phyloP scores from a whole-genome alignment of 805 yeast species.

The Pichia occidentalis region DNA sequence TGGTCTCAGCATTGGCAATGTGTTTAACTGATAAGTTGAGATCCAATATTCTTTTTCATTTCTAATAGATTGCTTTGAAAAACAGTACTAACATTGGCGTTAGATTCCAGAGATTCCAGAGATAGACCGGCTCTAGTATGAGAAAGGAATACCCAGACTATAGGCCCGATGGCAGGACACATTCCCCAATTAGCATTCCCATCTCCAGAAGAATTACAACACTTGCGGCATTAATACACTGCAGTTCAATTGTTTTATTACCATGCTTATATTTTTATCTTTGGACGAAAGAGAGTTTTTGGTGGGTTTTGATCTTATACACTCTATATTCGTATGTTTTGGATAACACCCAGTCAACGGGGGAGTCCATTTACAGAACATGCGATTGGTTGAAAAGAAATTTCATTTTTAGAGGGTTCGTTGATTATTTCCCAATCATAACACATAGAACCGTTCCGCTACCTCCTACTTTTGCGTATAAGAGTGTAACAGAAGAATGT shows the following conservation, averaged over 20 bases:
- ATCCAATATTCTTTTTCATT: too few relatives aligned
- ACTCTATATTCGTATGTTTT: slow-evolving; percentile 45
- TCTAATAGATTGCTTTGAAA: too few relatives aligned
- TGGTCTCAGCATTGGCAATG: too few relatives aligned
- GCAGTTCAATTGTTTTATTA: slow-evolving; percentile 58
- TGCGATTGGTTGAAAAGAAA: slow-evolving; percentile 52
- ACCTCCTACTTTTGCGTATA: slow-evolving; percentile 58
- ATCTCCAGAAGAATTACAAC: slow-evolving; percentile 57
- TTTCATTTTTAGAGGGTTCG: slow-evolving; percentile 63
- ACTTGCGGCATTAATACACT: slow-evolving; percentile 64
- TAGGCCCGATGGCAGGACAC: slow-evolving; percentile 10
- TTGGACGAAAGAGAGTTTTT: slow-evolving; percentile 41
- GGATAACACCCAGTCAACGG: slow-evolving; percentile 71
- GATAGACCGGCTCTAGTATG: too few relatives aligned
- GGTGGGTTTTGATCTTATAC: slow-evolving; percentile 67
- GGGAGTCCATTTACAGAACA: slow-evolving; percentile 53
- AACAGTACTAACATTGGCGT: too few relatives aligned
- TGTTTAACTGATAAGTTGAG: too few relatives aligned
- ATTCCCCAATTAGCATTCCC: slow-evolving; percentile 45
- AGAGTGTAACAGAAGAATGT: not conserved
- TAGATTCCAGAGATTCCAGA: not conserved
- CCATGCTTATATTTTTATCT: slow-evolving; percentile 48
- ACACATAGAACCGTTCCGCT: slow-evolving; percentile 63
- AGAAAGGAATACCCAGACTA: slow-evolving; percentile 7
- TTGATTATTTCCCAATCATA: slow-evolving; percentile 71